Evolutionary conservation across 495 filamentous ascomycete genomes (phyloP).

Genomic region (Daldinia loculata): DNA sequence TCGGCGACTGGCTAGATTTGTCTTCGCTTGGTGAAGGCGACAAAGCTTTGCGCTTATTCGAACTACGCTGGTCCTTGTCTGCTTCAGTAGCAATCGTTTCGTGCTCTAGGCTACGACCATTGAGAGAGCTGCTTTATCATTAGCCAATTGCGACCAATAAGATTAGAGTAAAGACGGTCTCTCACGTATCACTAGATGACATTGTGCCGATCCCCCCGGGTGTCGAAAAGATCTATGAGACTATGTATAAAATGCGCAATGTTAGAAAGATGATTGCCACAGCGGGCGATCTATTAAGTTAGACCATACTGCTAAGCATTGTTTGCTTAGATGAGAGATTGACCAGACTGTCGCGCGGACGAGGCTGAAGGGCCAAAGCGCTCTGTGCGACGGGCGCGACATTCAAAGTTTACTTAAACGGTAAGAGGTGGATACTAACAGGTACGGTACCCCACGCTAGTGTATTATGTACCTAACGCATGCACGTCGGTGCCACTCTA

Average conservation of each 20-base stretch:
- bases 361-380: conserved; percentile 35
- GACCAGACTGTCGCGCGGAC: conserved; percentile 3
- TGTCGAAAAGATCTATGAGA: neutral
- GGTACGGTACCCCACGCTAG: conserved; percentile 9
- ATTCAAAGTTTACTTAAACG: conserved; percentile 19
- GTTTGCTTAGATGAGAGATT: conserved; percentile 1
- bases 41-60: conserved; percentile 44
- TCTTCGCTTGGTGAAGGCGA: conserved; percentile 24
- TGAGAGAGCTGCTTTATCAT: conserved; percentile 26
- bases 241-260: conserved; percentile 3
- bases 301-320: conserved; percentile 13
- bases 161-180: conserved; percentile 9
- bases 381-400: conserved; percentile 18
- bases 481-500: conserved; percentile 8
- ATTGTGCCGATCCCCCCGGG: conserved; percentile 24
- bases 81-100: conserved; percentile 22
- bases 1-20: conserved; percentile 38
- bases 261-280: conserved; percentile 11
- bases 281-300: conserved; percentile 14
- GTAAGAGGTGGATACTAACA: neutral
- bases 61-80: conserved; percentile 14
- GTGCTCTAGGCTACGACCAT: conserved; percentile 29
- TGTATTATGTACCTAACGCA: conserved; percentile 6
- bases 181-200: conserved; percentile 42
- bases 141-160: conserved; percentile 35